Base-by-base conservation (phyloP, 441 rosid species). In the Biscutella laevigata region DNA sequence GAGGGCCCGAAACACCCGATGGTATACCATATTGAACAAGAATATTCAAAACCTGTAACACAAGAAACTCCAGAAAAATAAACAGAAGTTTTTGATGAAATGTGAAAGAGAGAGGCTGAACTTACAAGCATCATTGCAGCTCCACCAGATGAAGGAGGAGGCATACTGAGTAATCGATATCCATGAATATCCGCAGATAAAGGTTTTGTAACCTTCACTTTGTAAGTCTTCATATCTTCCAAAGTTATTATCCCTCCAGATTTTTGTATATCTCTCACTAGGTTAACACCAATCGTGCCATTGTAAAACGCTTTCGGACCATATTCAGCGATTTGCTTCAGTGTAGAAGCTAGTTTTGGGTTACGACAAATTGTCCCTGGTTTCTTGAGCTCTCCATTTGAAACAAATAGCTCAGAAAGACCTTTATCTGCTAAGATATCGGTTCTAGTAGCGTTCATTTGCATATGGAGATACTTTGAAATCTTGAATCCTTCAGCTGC, bases 121-220 rank as follows among this genome's bases (percentile, higher is more conserved):
- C 81, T 73, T 71, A 78, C 84, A 30, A 83, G 81, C 28, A 62
- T 59, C 83, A 80, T 73, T 38, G 81, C 69, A 27, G 75, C 71
- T 3, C 78, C 83, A 2, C 87, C 87, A 0, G 83, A 61, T 24
- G 83, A 78, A 57, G 91, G 87, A 13, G 91, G 84, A 21, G 84
- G 87, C 85, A 78, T 81, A 45, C 81, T 61, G 1, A 78, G 58
- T 9, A 83, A 25, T 50, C 59, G 11, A n/a, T 68, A 69, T 41
- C 81, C 87, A 7, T 64, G 55, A 70, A 81, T 11, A 2, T 73
- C 38, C 7, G 62, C 25, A 3, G 72, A 46, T 12, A 77, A 11
- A 0, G 85, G 76, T 37, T 75, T 33, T 11, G 52, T 75, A 3
- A 65, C 53, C 53, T 65, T 73, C 15, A 74, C 83, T 64, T 30